Conservation (phyloP, 2,329 filamentous ascomycete species). For the Fusarium pseudograminearum region DNA sequence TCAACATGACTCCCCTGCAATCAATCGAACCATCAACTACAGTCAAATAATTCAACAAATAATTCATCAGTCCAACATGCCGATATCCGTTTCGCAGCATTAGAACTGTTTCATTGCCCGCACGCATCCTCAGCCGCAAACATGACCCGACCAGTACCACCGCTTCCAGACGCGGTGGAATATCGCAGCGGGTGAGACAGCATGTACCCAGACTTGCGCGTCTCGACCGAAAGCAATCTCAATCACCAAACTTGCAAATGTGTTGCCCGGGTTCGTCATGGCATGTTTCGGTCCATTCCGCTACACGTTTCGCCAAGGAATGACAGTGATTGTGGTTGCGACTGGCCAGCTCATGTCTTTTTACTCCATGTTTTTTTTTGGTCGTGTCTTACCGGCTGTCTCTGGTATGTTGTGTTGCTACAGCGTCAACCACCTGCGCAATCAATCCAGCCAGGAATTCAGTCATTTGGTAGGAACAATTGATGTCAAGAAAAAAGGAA, state of each 20-base stretch:
- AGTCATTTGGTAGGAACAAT: neutral
- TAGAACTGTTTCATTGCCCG: neutral
- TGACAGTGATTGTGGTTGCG: neutral
- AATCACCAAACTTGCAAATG: neutral
- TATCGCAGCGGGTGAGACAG: conserved; percentile 2
- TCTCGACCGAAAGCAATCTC: neutral
- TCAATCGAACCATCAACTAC: neutral
- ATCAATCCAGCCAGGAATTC: neutral
- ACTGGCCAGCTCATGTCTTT: neutral
- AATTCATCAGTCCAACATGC: neutral
- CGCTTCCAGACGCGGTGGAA: neutral
- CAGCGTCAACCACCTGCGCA: neutral
- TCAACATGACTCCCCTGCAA: neutral
- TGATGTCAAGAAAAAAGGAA: neutral
- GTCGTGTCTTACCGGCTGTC: neutral
- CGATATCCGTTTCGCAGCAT: neutral
- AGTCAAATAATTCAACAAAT: neutral
- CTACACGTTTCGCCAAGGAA: neutral
- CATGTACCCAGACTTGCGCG: neutral
- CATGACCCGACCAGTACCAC: neutral
- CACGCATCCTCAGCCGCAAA: neutral
- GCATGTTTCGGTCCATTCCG: conserved; percentile 4
- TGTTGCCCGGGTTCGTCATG: neutral
- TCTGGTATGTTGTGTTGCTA: neutral
- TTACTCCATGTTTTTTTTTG: neutral